Percentiles rank a stretch among this genome's conserved stretches.
These are phyloP conservation scores for Candida chauliodis DNA, from an alignment of 805 yeast genomes.

Conservation along the genomic window DNA sequence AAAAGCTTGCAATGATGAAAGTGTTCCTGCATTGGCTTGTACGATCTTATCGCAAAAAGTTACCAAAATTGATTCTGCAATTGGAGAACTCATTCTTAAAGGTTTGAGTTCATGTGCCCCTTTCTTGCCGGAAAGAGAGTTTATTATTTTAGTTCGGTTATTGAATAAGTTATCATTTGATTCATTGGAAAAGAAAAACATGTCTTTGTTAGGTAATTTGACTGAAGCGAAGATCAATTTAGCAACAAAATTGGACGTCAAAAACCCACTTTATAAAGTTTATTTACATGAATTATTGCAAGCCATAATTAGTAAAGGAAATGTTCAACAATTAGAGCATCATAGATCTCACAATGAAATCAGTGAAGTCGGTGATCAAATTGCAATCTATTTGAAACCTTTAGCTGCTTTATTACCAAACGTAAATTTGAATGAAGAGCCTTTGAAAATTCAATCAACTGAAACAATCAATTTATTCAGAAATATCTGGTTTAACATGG, in stretches of 20 bases:
- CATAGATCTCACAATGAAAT: constrained; percentile 77
- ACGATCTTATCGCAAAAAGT: constrained; percentile 81
- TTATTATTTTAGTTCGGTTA: constrained; percentile 56
- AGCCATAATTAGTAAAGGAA: constrained; percentile 73
- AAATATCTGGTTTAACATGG: constrained; percentile 92
- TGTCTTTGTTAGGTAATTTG: constrained; percentile 36
- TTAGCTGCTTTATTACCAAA: constrained; percentile 72
- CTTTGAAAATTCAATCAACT: constrained; percentile 45
- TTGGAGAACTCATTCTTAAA: constrained; percentile 53
- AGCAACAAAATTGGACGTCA: constrained; percentile 34
- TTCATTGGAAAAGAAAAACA: constrained; percentile 42
- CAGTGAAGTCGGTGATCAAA: constrained; percentile 66
- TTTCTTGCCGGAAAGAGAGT: constrained; percentile 61
- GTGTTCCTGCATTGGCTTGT: constrained; percentile 72
- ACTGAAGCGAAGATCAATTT: constrained; percentile 48
- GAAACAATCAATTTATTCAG: constrained; percentile 60
- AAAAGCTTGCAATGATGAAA: constrained; percentile 60
- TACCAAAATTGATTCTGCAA: constrained; percentile 42
- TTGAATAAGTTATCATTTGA: constrained; percentile 48
- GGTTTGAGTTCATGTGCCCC: constrained; percentile 66
- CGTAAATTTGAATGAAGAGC: constrained; percentile 36
- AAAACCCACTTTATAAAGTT: constrained; percentile 47
- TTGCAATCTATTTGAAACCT: constrained; percentile 61
- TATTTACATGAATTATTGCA: constrained; percentile 67
- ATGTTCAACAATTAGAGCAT: constrained; percentile 67